Percentiles rank a stretch among this genome's conserved stretches.
These are phyloP conservation scores for Endogone sp. DNA, from an alignment of 192 early-diverging fungal genomes.

Conservation along the genomic window DNA sequence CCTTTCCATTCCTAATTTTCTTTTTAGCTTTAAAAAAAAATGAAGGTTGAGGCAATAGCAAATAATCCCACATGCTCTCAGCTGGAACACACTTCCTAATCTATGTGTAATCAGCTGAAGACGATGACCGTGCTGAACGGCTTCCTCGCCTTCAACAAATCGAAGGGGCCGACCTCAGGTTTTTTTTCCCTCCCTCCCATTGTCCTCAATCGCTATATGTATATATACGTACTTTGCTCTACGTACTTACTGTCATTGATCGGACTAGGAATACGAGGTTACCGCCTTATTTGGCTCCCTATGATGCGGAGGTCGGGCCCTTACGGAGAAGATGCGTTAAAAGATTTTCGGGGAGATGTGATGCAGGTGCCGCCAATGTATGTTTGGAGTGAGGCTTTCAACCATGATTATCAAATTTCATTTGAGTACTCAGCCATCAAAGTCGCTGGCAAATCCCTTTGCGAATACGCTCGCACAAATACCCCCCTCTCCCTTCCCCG, in stretches of 20 bases:
- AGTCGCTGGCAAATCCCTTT: constrained; percentile 64
- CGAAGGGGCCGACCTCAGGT: constrained; percentile 45
- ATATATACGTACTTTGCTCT: too few species aligned
- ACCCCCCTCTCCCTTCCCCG: constrained; percentile 29
- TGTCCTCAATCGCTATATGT: neutral
- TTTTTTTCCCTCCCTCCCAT: neutral
- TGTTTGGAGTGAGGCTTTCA: too few species aligned
- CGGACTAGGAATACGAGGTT: constrained; percentile 42
- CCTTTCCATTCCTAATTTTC: too few species aligned
- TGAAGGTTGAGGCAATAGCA: too few species aligned
- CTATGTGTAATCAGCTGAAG: too few species aligned
- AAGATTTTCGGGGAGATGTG: constrained; percentile 53
- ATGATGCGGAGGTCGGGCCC: constrained; percentile 45
- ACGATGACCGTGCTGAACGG: constrained; percentile 24
- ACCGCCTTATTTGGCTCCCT: constrained; percentile 47
- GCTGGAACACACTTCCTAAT: too few species aligned
- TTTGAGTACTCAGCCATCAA: constrained; percentile 54
- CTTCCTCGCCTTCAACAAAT: constrained; percentile 45
- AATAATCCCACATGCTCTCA: too few species aligned
- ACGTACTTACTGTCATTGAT: neutral
- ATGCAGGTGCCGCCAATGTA: constrained; percentile 66
- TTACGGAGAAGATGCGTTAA: constrained; percentile 38
- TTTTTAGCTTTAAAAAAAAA: too few species aligned
- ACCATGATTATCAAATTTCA: neutral
- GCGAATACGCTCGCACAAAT: constrained; percentile 65